phyloP scores from a whole-genome alignment of 768 basidiomycete genomes.

The Daedaleopsis sinensis region DNA sequence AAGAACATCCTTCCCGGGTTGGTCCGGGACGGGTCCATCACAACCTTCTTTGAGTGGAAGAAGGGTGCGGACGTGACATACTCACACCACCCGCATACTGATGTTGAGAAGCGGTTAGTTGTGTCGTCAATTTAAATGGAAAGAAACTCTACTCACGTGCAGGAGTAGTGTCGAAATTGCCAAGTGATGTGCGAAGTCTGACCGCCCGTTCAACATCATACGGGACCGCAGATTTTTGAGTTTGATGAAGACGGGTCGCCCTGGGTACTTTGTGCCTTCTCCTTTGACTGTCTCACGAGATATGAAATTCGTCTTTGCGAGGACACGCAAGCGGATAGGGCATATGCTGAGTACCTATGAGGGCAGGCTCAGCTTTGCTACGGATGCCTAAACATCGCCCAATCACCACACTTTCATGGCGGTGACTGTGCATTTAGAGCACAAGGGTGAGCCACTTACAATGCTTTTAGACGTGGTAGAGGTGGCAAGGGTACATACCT shows the following conservation, averaged over 20 bases:
- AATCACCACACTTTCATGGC: not conserved
- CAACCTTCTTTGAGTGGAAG: conserved; percentile 29
- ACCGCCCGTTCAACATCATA: conserved; percentile 38
- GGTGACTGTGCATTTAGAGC: not conserved
- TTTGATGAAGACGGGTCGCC: conserved; percentile 39
- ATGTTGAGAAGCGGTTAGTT: conserved; percentile 30
- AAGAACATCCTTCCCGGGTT: not conserved
- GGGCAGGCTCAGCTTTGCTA: conserved; percentile 31
- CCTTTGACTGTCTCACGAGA: conserved; percentile 36
- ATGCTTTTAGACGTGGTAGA: not conserved
- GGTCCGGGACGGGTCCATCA: conserved; percentile 22
- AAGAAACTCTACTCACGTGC: no score
- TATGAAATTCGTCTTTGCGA: conserved; percentile 32
- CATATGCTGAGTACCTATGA: conserved; percentile 25
- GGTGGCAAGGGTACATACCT: no score
- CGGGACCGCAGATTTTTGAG: conserved; percentile 36
- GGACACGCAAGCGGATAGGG: conserved; percentile 22
- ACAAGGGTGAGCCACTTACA: not conserved
- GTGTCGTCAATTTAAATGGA: no score
- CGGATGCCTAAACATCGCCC: conserved; percentile 10
- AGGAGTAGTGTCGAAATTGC: conserved; percentile 39
- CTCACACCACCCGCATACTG: conserved; percentile 32
- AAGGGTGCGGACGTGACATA: conserved; percentile 37
- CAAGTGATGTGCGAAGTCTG: conserved; percentile 37
- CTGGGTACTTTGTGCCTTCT: conserved; percentile 37